Percentiles rank a stretch among this genome's conserved stretches.
phyloP scores from a whole-genome alignment of 2,329 filamentous ascomycete genomes.

The Fusarium sororula region DNA sequence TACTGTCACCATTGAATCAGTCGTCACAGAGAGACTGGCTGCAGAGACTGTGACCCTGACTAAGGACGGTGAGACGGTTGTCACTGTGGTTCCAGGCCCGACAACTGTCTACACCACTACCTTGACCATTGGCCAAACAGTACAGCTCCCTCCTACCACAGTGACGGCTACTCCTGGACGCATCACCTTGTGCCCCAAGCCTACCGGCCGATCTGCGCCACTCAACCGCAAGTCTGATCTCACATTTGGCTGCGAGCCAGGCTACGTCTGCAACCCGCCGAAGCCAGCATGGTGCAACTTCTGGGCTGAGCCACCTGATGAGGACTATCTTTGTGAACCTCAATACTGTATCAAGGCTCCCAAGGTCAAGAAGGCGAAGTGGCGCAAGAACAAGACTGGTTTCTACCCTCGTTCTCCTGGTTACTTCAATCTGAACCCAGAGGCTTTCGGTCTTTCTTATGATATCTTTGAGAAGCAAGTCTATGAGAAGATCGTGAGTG shows the following conservation, averaged over 20 bases:
- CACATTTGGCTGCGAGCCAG: constrained; percentile 64
- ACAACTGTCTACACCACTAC: constrained; percentile 45
- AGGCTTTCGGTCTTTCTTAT: constrained; percentile 69
- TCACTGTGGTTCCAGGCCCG: constrained; percentile 42
- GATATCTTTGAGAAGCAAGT: constrained; percentile 65
- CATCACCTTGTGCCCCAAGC: constrained; percentile 55
- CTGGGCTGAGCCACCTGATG: constrained; percentile 57
- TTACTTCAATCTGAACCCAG: constrained; percentile 72
- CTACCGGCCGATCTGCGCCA: constrained; percentile 49
- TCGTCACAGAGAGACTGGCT: constrained; percentile 43
- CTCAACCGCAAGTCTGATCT: constrained; percentile 51
- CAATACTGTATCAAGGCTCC: constrained; percentile 57
- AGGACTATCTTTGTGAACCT: constrained; percentile 58
- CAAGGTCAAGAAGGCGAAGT: constrained; percentile 47
- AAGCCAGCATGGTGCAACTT: constrained; percentile 61
- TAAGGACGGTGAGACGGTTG: constrained; percentile 42
- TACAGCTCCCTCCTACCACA: constrained; percentile 43
- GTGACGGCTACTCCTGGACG: constrained; percentile 42
- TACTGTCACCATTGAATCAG: constrained; percentile 46
- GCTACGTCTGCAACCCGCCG: constrained; percentile 61
- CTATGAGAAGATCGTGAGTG: constrained; percentile 48
- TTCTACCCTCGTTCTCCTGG: constrained; percentile 61
- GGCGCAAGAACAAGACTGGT: constrained; percentile 55
- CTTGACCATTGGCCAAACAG: constrained; percentile 42
- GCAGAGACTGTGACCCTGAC: constrained; percentile 47